phyloP scores from a whole-genome alignment of 176 grass and related monocot species.

The Oryza coarctata region DNA sequence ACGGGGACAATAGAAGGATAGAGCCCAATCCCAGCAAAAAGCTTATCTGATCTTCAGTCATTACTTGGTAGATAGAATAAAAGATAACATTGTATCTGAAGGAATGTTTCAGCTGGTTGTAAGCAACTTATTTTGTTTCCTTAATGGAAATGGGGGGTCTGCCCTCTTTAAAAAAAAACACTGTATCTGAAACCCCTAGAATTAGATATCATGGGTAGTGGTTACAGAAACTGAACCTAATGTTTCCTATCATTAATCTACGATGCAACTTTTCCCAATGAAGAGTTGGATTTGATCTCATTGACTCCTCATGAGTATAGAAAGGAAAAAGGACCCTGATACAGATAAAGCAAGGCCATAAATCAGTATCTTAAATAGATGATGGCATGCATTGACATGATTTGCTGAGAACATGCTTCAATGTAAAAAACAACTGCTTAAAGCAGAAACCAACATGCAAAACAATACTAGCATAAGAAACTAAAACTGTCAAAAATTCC shows the following conservation, averaged over 20 bases:
- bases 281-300: slow-evolving; percentile 17
- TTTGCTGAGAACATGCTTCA: neutral
- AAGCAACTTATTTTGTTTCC: too few species aligned
- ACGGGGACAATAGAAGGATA: neutral
- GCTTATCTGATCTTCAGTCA: neutral
- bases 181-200: neutral
- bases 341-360: neutral
- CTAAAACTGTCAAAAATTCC: neutral
- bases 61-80: neutral
- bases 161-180: too few species aligned
- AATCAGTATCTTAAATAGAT: neutral
- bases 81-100: neutral
- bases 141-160: too few species aligned
- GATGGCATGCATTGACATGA: neutral
- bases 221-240: slow-evolving; percentile 18
- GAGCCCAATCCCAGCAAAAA: neutral
- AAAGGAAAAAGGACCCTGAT: neutral
- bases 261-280: neutral
- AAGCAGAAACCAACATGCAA: slow-evolving; percentile 3
- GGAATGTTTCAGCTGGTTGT: too few species aligned
- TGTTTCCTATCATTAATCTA: slow-evolving; percentile 3
- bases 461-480: neutral
- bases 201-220: neutral
- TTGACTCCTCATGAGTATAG: neutral
- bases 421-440: neutral